Evolutionary conservation across 805 yeast genomes (phyloP).

Genomic region (Wickerhamomyces ciferrii): DNA sequence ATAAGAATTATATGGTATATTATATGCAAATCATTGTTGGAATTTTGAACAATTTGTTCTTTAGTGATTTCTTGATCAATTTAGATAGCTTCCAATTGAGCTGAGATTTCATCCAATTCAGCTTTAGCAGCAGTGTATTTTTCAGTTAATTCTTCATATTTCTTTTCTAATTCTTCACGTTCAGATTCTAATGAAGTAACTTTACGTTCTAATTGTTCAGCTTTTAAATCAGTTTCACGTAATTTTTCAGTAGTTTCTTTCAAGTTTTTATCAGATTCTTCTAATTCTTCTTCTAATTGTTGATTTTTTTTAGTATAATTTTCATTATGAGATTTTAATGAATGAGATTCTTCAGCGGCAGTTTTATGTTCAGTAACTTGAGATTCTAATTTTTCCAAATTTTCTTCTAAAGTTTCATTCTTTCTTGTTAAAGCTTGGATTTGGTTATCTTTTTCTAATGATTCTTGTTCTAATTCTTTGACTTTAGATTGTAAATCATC

Average conservation of each 20-base stretch:
- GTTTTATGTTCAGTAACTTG: conserved; percentile 74
- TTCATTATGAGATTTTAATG: conserved; percentile 85
- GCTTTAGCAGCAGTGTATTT: conserved; percentile 82
- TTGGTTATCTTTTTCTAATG: conserved; percentile 89
- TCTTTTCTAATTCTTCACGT: conserved; percentile 86
- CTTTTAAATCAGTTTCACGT: conserved; percentile 93
- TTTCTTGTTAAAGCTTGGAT: conserved; percentile 89
- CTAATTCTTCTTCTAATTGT: conserved; percentile 86
- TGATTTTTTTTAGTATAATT: conserved; percentile 86
- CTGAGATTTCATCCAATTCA: conserved; percentile 94
- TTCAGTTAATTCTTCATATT: conserved; percentile 80
- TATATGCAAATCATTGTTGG: conserved; percentile 1
- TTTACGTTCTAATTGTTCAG: conserved; percentile 93
- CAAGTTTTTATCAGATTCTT: conserved; percentile 83
- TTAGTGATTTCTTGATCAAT: conserved; percentile 3
- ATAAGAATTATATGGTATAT: conserved; percentile 4
- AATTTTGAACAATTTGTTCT: background rate
- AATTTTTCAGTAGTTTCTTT: conserved; percentile 91
- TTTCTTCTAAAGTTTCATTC: conserved; percentile 82
- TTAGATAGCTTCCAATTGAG: conserved; percentile 70
- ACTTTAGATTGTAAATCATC: conserved; percentile 78
- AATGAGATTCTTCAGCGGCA: conserved; percentile 86
- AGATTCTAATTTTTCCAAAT: conserved; percentile 67
- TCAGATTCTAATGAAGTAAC: conserved; percentile 89
- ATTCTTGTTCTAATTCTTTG: conserved; percentile 90